phyloP scores from a whole-genome alignment of 495 filamentous ascomycete species.

The Mytilinidion resinicola region DNA sequence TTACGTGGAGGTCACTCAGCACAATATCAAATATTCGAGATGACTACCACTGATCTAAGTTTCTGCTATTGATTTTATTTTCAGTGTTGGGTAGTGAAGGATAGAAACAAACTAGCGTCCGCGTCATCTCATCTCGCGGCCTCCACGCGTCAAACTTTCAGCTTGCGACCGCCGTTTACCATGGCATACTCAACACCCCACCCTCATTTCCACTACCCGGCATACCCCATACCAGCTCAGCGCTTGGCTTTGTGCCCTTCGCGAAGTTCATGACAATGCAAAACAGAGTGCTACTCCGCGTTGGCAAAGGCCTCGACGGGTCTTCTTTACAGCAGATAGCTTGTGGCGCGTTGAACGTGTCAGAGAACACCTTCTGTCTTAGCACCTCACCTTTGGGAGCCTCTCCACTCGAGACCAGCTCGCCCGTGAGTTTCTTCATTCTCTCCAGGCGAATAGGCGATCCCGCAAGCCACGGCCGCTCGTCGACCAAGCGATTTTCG shows the following conservation, averaged over 20 bases:
- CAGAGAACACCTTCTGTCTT: not conserved
- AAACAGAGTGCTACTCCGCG: not conserved
- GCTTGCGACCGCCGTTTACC: not conserved
- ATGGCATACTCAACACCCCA: not conserved
- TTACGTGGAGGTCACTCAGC: too few species aligned
- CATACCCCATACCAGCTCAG: not conserved
- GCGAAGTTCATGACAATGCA: not conserved
- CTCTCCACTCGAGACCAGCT: not conserved
- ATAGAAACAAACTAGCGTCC: too few species aligned
- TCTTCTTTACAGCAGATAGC: not conserved
- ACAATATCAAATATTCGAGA: too few species aligned
- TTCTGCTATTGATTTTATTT: too few species aligned
- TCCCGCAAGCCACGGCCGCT: not conserved
- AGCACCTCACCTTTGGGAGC: not conserved
- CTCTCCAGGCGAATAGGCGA: not conserved
- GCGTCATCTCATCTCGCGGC: too few species aligned
- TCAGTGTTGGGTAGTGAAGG: too few species aligned
- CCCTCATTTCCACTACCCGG: not conserved
- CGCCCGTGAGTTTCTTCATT: not conserved
- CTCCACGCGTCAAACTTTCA: too few species aligned
- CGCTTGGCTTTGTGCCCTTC: not conserved
- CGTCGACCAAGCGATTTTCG: not conserved
- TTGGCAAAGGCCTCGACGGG: not conserved
- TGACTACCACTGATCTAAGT: too few species aligned
- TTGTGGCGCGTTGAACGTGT: not conserved